Evolutionary conservation across 148 eudicot species (phyloP).

Genomic region (Camellia japonica): DNA sequence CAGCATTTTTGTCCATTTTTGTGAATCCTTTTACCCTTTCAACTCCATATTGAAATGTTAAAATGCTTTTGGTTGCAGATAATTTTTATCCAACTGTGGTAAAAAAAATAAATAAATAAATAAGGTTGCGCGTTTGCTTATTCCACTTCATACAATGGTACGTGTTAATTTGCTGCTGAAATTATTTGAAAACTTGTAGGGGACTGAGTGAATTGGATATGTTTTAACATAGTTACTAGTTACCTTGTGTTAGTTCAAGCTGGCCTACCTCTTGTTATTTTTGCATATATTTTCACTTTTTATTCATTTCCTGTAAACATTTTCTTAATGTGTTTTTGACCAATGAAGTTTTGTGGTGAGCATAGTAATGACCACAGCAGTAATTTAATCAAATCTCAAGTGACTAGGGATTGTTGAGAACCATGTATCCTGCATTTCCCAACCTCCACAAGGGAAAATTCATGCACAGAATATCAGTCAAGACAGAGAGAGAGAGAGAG

Average conservation of each 20-base stretch:
- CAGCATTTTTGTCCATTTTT: not conserved
- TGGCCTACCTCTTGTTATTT: not conserved
- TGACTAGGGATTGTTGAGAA: not conserved
- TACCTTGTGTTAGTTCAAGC: not conserved
- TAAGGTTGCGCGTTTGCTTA: too few species aligned
- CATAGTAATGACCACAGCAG: too few species aligned
- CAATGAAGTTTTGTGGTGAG: not conserved
- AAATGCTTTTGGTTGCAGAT: too few species aligned
- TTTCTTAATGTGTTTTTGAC: not conserved
- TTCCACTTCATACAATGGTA: too few species aligned
- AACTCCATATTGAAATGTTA: not conserved
- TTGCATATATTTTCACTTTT: not conserved
- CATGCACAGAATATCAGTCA: not conserved
- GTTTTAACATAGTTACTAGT: not conserved
- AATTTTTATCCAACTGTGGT: not conserved
- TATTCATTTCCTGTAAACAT: not conserved
- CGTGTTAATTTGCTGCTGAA: too few species aligned
- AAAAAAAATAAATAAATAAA: too few species aligned
- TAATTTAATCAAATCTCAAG: not conserved
- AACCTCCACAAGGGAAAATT: constrained; percentile 5
- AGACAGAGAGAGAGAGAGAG: not conserved
- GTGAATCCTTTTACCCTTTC: not conserved
- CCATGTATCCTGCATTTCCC: constrained; percentile 5
- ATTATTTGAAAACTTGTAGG: not conserved
- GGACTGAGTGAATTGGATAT: not conserved